phyloP scores from a whole-genome alignment of 1,139 yeast genomes.

The Yamadazyma epiphylla region DNA sequence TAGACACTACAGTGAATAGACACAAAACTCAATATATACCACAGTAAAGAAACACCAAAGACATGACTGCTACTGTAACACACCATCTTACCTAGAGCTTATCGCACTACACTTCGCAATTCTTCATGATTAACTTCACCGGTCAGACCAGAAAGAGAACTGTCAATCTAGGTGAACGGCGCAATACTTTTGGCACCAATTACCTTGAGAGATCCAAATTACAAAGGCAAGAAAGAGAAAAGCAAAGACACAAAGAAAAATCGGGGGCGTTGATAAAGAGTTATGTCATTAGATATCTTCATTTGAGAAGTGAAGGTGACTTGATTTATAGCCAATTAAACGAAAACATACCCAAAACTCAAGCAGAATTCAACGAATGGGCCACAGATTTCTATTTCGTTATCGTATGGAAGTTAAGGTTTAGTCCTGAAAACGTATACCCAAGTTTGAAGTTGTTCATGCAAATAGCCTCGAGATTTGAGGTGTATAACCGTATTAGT shows the following conservation, averaged over 20 bases:
- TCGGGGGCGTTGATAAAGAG: slow-evolving; percentile 53
- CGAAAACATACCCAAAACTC: slow-evolving; percentile 1
- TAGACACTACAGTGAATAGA: too few species aligned
- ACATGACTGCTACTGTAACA: too few species aligned
- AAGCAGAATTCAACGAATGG: slow-evolving; percentile 9
- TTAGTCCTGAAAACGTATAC: neutral
- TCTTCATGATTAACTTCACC: slow-evolving; percentile 60
- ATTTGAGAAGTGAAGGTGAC: slow-evolving; percentile 13
- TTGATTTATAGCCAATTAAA: slow-evolving; percentile 9
- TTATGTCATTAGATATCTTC: slow-evolving; percentile 34
- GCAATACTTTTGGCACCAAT: slow-evolving; percentile 17
- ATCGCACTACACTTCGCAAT: too few species aligned
- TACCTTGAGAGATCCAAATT: slow-evolving; percentile 56
- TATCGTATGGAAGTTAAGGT: slow-evolving; percentile 7
- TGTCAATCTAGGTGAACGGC: slow-evolving; percentile 70
- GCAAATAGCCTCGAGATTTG: neutral
- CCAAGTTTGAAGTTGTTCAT: neutral
- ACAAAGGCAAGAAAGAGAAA: slow-evolving; percentile 67
- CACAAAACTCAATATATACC: too few species aligned
- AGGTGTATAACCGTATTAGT: neutral
- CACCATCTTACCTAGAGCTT: too few species aligned
- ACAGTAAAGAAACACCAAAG: too few species aligned
- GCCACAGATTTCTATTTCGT: slow-evolving; percentile 5
- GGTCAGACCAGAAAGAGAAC: slow-evolving; percentile 62
- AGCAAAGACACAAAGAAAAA: slow-evolving; percentile 42